Conservation (phyloP, 345 rosid genomes). For the Litchi chinensis region DNA sequence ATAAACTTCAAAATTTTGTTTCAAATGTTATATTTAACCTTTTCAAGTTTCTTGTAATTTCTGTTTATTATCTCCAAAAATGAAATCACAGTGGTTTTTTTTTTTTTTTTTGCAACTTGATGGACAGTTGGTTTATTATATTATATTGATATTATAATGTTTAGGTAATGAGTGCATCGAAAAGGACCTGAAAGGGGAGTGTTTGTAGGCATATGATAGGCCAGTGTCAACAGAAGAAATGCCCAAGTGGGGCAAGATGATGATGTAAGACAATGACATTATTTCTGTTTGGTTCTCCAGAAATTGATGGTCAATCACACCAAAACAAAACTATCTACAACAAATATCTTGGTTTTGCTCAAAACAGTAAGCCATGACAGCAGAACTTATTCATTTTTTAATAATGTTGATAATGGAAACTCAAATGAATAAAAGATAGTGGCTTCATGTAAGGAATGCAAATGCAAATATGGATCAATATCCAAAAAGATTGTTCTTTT, state of each 20-base stretch:
- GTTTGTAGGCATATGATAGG: background rate
- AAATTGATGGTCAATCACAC: constrained; percentile 12
- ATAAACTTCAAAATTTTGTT: background rate
- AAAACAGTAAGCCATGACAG: background rate
- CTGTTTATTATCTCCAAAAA: background rate
- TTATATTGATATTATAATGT: background rate
- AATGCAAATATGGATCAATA: too few relatives aligned
- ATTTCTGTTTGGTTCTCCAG: constrained; percentile 18
- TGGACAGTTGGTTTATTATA: background rate
- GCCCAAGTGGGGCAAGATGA: background rate
- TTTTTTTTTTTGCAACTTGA: too few relatives aligned
- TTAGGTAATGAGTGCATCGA: constrained; percentile 13
- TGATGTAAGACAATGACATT: constrained; percentile 23
- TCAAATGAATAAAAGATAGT: too few relatives aligned
- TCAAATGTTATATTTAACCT: too few relatives aligned
- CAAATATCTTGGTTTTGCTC: constrained; percentile 6
- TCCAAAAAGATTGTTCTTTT: background rate
- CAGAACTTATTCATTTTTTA: too few relatives aligned
- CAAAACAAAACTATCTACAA: background rate
- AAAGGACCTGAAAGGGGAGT: constrained; percentile 18
- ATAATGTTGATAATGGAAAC: too few relatives aligned
- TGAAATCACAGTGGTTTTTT: background rate
- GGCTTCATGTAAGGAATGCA: too few relatives aligned
- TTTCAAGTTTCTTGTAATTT: too few relatives aligned
- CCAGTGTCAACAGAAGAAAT: constrained; percentile 9